Evolutionary conservation across 139 green algal genomes (phyloP).

Genomic region (Pycnococcus provasolii): DNA sequence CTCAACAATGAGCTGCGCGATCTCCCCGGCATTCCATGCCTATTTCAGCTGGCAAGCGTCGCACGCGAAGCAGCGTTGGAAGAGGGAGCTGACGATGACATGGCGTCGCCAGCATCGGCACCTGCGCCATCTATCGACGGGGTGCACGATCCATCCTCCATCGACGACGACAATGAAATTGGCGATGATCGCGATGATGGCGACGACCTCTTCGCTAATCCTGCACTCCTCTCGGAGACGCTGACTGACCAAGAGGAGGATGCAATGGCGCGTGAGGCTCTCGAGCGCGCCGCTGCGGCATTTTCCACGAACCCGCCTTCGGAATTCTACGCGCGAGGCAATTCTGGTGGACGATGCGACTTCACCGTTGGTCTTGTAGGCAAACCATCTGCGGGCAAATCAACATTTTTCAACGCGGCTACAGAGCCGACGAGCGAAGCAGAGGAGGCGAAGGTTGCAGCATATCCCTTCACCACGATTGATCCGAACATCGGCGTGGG

Average conservation of each 20-base stretch:
- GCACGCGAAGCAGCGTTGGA: not conserved
- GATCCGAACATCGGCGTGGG: constrained; percentile 31
- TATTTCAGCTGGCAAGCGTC: not conserved
- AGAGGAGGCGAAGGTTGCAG: constrained; percentile 28
- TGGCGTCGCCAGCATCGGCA: not conserved
- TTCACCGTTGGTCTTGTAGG: constrained; percentile 40
- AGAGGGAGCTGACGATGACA: not conserved
- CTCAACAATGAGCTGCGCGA: not conserved
- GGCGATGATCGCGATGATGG: not conserved
- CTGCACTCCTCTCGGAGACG: not conserved
- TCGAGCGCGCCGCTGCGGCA: not conserved
- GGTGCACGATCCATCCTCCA: not conserved
- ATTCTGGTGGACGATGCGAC: constrained; percentile 22
- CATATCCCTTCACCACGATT: constrained; percentile 51
- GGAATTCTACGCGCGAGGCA: not conserved
- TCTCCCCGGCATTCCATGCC: not conserved
- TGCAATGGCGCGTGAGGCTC: not conserved
- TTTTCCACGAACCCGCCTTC: not conserved
- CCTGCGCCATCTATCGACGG: not conserved
- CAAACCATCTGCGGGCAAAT: constrained; percentile 36
- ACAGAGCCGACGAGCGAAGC: constrained; percentile 29
- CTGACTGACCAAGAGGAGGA: not conserved
- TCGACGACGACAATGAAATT: not conserved
- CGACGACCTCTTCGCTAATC: not conserved
- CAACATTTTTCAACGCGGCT: constrained; percentile 43